phyloP scores from a whole-genome alignment of 2,329 filamentous ascomycete genomes.

The Penicillium sp. region DNA sequence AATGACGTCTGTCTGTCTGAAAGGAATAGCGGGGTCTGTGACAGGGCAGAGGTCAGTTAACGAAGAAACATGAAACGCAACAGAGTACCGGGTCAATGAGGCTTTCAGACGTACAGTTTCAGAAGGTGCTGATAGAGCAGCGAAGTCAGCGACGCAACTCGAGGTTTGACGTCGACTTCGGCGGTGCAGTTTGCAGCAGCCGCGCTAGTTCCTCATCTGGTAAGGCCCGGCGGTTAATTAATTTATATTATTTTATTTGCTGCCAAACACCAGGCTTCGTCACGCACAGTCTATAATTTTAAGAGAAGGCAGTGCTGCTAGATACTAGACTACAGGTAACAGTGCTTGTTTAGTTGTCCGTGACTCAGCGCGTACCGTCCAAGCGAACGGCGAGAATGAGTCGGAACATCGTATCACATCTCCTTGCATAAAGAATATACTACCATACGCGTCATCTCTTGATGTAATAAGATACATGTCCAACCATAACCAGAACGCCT shows the following conservation, averaged over 20 bases:
- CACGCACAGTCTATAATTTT: too few relatives aligned
- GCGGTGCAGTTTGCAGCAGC: background rate
- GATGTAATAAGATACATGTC: background rate
- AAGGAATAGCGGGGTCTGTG: background rate
- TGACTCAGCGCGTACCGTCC: background rate
- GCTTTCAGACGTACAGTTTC: background rate
- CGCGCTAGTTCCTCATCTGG: conserved; percentile 12
- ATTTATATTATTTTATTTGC: too few relatives aligned
- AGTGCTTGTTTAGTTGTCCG: background rate
- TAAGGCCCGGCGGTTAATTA: background rate
- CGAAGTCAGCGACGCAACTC: background rate
- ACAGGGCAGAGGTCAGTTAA: background rate
- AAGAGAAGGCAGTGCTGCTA: too few relatives aligned
- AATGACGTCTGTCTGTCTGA: too few relatives aligned
- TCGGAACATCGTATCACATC: background rate
- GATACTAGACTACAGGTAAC: background rate
- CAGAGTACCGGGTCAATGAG: background rate
- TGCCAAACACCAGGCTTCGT: too few relatives aligned
- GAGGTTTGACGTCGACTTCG: background rate
- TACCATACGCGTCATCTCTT: background rate
- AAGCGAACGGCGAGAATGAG: background rate
- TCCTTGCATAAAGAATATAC: background rate
- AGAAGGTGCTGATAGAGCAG: background rate
- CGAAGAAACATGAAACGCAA: background rate
- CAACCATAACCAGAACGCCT: background rate